Conservation (phyloP, 768 basidiomycete species). For the Porphyrellus cyaneotinctus region DNA sequence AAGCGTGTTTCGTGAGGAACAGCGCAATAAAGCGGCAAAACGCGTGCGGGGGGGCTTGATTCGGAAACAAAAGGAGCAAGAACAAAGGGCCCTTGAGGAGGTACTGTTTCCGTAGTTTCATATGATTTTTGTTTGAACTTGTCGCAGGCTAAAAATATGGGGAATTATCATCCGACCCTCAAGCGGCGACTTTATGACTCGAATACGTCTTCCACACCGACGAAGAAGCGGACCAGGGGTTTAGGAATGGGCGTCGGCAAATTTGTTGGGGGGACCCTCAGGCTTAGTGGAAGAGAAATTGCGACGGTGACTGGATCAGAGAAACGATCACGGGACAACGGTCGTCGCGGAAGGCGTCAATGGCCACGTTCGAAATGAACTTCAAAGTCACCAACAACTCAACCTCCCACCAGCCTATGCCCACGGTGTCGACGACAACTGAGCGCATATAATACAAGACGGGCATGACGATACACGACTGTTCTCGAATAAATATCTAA, state of each 20-base stretch:
- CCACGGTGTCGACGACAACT: too few relatives aligned
- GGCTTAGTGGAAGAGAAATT: slow-evolving; percentile 61
- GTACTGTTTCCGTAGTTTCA: slow-evolving; percentile 34
- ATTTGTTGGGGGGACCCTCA: slow-evolving; percentile 66
- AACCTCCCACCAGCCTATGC: too few relatives aligned
- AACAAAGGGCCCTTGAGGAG: slow-evolving; percentile 59
- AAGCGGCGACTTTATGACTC: slow-evolving; percentile 63
- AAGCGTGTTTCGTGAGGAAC: slow-evolving; percentile 50
- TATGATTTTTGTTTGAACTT: slow-evolving; percentile 4
- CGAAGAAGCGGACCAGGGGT: slow-evolving; percentile 57
- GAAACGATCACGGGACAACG: slow-evolving; percentile 1
- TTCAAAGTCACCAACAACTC: not conserved
- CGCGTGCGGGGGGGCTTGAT: slow-evolving; percentile 66
- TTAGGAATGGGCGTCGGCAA: slow-evolving; percentile 76
- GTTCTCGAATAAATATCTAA: slow-evolving; percentile 5
- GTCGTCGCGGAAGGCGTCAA: not conserved
- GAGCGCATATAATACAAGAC: slow-evolving; percentile 1
- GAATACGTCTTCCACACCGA: slow-evolving; percentile 21
- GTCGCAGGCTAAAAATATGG: slow-evolving; percentile 71
- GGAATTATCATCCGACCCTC: slow-evolving; percentile 78
- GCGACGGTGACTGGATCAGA: slow-evolving; percentile 29
- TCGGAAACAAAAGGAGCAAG: slow-evolving; percentile 56
- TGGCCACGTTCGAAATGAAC: slow-evolving; percentile 7
- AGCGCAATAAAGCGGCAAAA: slow-evolving; percentile 69
- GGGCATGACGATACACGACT: slow-evolving; percentile 4